Conservation (phyloP, 2,329 filamentous ascomycete species). For the Microsporum audouinii region DNA sequence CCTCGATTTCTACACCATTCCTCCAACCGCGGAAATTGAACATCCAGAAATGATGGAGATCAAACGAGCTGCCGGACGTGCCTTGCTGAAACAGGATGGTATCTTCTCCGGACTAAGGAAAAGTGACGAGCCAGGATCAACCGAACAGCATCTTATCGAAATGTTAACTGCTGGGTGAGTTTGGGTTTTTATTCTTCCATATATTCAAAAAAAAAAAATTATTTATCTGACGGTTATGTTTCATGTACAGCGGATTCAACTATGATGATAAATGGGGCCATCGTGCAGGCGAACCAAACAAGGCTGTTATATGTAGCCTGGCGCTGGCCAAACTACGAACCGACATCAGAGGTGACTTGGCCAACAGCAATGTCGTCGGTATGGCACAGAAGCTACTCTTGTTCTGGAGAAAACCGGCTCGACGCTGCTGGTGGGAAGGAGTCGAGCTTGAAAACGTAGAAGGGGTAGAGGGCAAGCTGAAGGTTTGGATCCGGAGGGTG, state of each 20-base stretch:
- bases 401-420: constrained; percentile 94
- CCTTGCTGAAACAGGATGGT: constrained; percentile 77
- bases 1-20: constrained; percentile 94
- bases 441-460: constrained; percentile 83
- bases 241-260: constrained; percentile 67
- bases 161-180: constrained; percentile 96
- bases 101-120: constrained; percentile 94
- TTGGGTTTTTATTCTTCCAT: constrained; percentile 2
- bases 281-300: constrained; percentile 92
- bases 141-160: constrained; percentile 95
- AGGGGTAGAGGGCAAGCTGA: constrained; percentile 80
- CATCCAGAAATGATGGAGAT: constrained; percentile 90
- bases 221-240: not conserved
- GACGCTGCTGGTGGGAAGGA: constrained; percentile 98
- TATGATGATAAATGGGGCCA: constrained; percentile 94
- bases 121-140: constrained; percentile 91
- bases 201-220: not conserved
- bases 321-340: constrained; percentile 85
- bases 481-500: constrained; percentile 95
- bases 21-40: constrained; percentile 70
- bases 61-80: constrained; percentile 79
- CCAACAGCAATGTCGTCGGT: constrained; percentile 66
- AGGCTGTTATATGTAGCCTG: constrained; percentile 94
- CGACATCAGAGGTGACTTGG: constrained; percentile 68
- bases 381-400: constrained; percentile 97